Base-by-base conservation (phyloP, 1,139 yeast species). In the Sugiyamaella novakii region DNA sequence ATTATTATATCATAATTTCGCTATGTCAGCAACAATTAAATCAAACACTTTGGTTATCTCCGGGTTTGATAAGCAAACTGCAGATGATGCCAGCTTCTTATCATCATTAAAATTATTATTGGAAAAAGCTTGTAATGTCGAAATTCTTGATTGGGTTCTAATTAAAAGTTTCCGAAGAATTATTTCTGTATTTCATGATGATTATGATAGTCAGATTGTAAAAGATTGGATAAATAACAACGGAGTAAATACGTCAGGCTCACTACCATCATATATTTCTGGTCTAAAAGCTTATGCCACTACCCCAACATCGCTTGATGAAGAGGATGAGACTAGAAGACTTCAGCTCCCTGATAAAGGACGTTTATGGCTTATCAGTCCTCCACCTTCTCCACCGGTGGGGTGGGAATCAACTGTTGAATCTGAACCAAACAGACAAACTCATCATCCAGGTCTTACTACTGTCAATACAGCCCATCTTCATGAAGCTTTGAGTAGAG, bases 351-450 rank as follows among this genome's bases (percentile, higher is more conserved):
- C 77, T 1, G 73, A 67, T 46, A 59, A 65, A 15, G 76, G 75
- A 17, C 59, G 62, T 41, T 60, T 71, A 43, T 65, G 71, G 61
- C 62, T 73, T 47, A 70, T 73, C 36, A 67, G 73, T 12, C 77
- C 77, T 1, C 77, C 77, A 6, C 72, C 75, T 4, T 66, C 72
- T 30, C 77, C 77, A 1, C 76, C 76, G 0, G 67, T 61, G 4
- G 76, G 69, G 22, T 73, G 77, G 77, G 63, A 57, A 35, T 57
- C 65, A 6, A 39, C 51, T 21, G 51, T 52, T 10, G 77, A 73
- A 52, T 70, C 62, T n/a, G 67, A 66, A 24, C 77, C 77, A n/a
- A 65, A 67, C 47, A 54, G 51, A 35, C 55, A 56, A 17, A 53
- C 61, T 6, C 59, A 59, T 37, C 62, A 63, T 6, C 45, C 61